Conservation (phyloP, 2,329 filamentous ascomycete species). For the Ophiostoma perfectum region DNA sequence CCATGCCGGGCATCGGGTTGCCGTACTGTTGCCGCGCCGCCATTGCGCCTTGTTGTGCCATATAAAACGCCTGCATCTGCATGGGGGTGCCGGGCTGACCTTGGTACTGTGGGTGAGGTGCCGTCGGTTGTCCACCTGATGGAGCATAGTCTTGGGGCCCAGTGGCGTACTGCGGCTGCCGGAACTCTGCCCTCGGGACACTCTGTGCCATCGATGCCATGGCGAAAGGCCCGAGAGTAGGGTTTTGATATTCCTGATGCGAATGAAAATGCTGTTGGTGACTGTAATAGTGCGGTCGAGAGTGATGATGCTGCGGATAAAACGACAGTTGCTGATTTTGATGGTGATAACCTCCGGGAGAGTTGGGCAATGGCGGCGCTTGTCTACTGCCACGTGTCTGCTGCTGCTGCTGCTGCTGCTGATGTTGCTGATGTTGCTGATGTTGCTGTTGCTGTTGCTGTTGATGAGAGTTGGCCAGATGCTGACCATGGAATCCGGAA, state of each 20-base stretch:
- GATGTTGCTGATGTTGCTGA: not conserved
- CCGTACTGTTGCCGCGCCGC: not conserved
- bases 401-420: not conserved
- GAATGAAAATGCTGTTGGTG: not conserved
- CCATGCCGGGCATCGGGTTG: not conserved
- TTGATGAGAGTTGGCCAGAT: not conserved
- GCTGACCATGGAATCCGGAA: not conserved
- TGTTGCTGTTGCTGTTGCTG: not conserved
- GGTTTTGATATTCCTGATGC: not conserved
- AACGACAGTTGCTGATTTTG: not conserved
- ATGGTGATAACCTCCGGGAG: not conserved
- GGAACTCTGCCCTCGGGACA: not conserved
- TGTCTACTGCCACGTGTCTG: not conserved
- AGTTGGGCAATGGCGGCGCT: not conserved
- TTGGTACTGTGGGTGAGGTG: not conserved
- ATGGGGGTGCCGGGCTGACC: not conserved
- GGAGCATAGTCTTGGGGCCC: not conserved
- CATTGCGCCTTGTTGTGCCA: not conserved
- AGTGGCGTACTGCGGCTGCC: not conserved
- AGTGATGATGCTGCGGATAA: not conserved
- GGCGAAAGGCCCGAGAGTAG: not conserved
- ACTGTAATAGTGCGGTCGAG: too few relatives aligned
- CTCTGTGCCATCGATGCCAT: not conserved
- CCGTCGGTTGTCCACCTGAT: not conserved
- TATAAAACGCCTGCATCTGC: not conserved